Base-by-base conservation (phyloP, 2,329 filamentous ascomycete genomes). In the Metarhizium sp. region DNA sequence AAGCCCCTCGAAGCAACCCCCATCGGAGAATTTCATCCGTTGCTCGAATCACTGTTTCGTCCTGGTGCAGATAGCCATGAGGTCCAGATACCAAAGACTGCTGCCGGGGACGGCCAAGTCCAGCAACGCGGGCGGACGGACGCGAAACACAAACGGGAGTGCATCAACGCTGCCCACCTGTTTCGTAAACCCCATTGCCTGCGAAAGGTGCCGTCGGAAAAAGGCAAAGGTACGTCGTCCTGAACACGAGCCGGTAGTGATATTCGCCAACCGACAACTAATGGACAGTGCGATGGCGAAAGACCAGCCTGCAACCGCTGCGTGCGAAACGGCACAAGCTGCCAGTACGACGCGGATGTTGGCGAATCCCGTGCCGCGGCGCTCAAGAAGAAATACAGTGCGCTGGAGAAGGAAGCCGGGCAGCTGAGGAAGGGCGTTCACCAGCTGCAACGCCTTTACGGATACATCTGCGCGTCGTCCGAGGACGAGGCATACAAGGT, bases 331-430 rank as follows among this genome's bases (percentile, higher is more conserved):
- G 47, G 47, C 13, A 38, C 55, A n/a, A 29, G 36, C 4, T 56
- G 55, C 42, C 52, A 45, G 5, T 56, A 56, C 43, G 55, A 56
- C 40, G 55, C 55, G 34, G 55, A 53, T n/a, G 30, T 53, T 16
- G 55, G 55, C 46, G 55, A 56, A 29, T 56, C 55, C n/a, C 51
- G 55, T 6, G 30, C 51, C 34, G 36, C 55, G 20, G 47, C 55
- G 34, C 32, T 56, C 36, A 56, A 53, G 51, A 56, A 56, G 48
- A 56, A 50, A 30, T 53, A 53, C 30, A 40, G 46, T 11, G 46
- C 51, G 2, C n/a, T 56, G 51, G 36, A 46, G 16, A 50, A 40
- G 38, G 46, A 53, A 11, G 45, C 36, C 18, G 29, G 43, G 4
- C 55, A 45, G 6, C 29, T 56, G 29, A 20, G 38, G 4, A 53